A percentile compares a stretch with the other conserved stretches of the same genome.
phyloP scores from a whole-genome alignment of 2,329 filamentous ascomycete species.

The Alternaria sp. region DNA sequence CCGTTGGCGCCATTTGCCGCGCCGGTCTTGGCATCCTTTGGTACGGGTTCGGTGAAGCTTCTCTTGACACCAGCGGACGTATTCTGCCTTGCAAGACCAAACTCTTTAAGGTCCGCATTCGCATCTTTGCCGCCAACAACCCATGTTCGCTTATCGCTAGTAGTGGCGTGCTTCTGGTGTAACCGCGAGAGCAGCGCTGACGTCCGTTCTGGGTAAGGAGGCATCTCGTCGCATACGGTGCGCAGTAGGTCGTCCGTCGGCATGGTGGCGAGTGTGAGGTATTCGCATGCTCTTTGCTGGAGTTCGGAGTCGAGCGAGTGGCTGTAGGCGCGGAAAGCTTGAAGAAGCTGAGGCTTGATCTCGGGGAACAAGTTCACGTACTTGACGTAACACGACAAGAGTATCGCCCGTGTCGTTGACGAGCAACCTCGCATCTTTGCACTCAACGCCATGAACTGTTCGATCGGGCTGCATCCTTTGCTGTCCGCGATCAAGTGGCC shows the following conservation, averaged over 20 bases:
- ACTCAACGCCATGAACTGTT: slow-evolving; percentile 93
- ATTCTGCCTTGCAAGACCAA: slow-evolving; percentile 75
- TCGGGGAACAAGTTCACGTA: slow-evolving; percentile 98
- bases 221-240: slow-evolving; percentile 98
- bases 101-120: slow-evolving; percentile 79
- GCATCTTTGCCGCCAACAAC: slow-evolving; percentile 96
- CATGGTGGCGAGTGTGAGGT: slow-evolving; percentile 82
- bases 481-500: slow-evolving; percentile 95
- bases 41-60: slow-evolving; percentile 70
- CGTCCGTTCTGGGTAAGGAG: slow-evolving; percentile 92
- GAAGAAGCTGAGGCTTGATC: slow-evolving; percentile 92
- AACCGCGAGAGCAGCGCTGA: slow-evolving; percentile 90
- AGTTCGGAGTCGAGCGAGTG: slow-evolving; percentile 94
- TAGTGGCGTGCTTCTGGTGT: slow-evolving; percentile 91
- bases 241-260: slow-evolving; percentile 89
- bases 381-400: slow-evolving; percentile 94
- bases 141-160: slow-evolving; percentile 96
- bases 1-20: slow-evolving; percentile 54
- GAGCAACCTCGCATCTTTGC: slow-evolving; percentile 88
- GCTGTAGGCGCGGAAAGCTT: slow-evolving; percentile 89
- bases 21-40: slow-evolving; percentile 36
- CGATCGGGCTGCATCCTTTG: slow-evolving; percentile 90
- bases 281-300: slow-evolving; percentile 96
- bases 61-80: slow-evolving; percentile 75
- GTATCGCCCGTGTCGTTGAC: slow-evolving; percentile 87